A percentile compares a stretch with the other conserved stretches of the same genome.
Evolutionary conservation across 2,329 filamentous ascomycete species (phyloP).

Genomic region (Venturia effusa): DNA sequence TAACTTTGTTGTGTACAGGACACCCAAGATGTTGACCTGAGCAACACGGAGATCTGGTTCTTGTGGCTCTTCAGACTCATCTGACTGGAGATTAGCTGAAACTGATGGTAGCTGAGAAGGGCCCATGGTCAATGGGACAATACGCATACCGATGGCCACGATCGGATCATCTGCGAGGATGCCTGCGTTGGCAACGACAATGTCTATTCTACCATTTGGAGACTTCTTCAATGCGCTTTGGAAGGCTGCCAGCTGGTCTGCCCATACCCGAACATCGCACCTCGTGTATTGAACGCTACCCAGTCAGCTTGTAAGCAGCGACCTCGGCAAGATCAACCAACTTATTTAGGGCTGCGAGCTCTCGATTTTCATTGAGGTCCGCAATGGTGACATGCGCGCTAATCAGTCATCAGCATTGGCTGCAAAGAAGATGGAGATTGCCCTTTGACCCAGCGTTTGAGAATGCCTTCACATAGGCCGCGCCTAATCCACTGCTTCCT

Average conservation of each 20-base stretch:
- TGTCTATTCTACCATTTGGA: slow-evolving; percentile 30
- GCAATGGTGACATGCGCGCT: slow-evolving; percentile 11
- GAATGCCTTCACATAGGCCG: slow-evolving; percentile 10
- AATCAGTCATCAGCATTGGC: neutral
- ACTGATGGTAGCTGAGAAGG: neutral
- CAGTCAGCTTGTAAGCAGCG: neutral
- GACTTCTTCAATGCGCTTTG: slow-evolving; percentile 28
- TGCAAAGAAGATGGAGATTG: neutral
- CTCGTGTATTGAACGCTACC: slow-evolving; percentile 23
- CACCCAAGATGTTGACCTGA: slow-evolving; percentile 31
- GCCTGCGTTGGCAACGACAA: slow-evolving; percentile 40
- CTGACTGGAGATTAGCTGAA: slow-evolving; percentile 16
- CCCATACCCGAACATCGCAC: slow-evolving; percentile 34
- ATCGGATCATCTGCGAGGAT: slow-evolving; percentile 29
- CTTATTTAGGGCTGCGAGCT: slow-evolving; percentile 3
- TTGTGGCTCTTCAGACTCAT: slow-evolving; percentile 11
- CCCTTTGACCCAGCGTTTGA: slow-evolving; percentile 1
- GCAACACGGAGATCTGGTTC: slow-evolving; percentile 33
- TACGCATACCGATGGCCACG: slow-evolving; percentile 26
- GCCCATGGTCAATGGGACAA: too few relatives aligned
- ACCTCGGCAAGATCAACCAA: neutral
- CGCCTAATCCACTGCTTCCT: slow-evolving; percentile 12
- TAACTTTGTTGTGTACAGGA: slow-evolving; percentile 36
- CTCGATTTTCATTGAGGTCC: slow-evolving; percentile 9
- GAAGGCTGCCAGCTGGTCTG: slow-evolving; percentile 32